phyloP scores from a whole-genome alignment of 2,329 filamentous ascomycete genomes.

The Aspergillus neotritici region DNA sequence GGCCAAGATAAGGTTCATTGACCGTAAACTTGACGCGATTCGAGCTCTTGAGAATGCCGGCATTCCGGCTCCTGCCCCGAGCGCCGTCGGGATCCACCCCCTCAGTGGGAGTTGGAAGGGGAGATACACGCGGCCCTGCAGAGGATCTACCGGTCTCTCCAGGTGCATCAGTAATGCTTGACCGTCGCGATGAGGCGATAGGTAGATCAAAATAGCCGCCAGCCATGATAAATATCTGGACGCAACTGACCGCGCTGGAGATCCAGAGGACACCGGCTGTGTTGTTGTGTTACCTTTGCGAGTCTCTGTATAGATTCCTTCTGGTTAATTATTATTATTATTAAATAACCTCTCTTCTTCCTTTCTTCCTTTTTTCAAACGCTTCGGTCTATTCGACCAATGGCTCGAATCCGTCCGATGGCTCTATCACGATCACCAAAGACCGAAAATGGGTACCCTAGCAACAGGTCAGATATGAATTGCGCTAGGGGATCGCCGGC shows the following conservation, averaged over 20 bases:
- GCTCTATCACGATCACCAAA: neutral
- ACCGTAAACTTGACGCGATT: constrained; percentile 33
- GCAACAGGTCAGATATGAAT: constrained; percentile 14
- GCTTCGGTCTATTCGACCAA: neutral
- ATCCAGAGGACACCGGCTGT: constrained; percentile 4
- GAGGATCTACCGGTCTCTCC: constrained; percentile 17
- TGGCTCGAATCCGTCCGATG: neutral
- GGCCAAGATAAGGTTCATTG: constrained; percentile 18
- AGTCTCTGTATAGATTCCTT: too few species aligned
- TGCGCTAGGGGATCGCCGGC: constrained; percentile 3
- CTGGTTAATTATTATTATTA: neutral
- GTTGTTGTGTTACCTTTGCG: constrained; percentile 9
- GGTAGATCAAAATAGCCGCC: constrained; percentile 32
- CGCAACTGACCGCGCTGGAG: constrained; percentile 2
- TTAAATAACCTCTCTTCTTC: neutral
- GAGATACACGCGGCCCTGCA: constrained; percentile 23
- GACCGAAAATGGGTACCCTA: constrained; percentile 7
- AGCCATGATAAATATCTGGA: constrained; percentile 23
- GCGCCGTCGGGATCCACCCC: constrained; percentile 19
- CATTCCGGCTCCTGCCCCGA: constrained; percentile 34
- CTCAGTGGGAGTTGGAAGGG: constrained; percentile 21
- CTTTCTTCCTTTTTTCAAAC: neutral
- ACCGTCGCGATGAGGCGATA: constrained; percentile 21
- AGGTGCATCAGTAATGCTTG: constrained; percentile 21
- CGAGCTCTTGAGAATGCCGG: constrained; percentile 30